Evolutionary conservation across 139 green algal genomes (phyloP).

Genomic region (Chlorella sorokiniana): DNA sequence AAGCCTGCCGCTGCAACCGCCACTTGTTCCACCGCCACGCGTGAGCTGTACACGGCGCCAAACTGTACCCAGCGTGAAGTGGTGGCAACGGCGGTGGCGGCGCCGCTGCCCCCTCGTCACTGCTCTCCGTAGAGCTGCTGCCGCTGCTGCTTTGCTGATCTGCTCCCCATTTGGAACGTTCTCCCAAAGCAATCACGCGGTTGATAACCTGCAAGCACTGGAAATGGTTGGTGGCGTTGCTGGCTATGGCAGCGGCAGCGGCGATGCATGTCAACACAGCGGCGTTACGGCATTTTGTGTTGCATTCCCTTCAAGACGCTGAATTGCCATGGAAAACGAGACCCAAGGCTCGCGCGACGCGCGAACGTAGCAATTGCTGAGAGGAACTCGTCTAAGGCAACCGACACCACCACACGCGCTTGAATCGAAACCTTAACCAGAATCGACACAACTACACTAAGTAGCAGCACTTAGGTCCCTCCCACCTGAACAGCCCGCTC

Average conservation of each 20-base stretch:
- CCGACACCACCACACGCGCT: no score
- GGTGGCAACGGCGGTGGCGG: background rate
- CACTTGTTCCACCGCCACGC: background rate
- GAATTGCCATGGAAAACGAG: no score
- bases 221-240: no score
- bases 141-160: background rate
- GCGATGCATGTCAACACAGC: no score
- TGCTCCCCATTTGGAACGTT: slow-evolving; percentile 12
- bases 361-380: no score
- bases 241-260: background rate
- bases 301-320: no score
- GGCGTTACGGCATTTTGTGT: no score
- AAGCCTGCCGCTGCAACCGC: background rate
- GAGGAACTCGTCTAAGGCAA: no score
- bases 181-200: slow-evolving; percentile 19
- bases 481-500: background rate
- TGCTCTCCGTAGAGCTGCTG: background rate
- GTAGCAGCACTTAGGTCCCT: no score
- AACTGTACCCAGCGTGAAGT: slow-evolving; percentile 44
- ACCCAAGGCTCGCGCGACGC: no score
- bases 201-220: slow-evolving; percentile 37
- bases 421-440: no score
- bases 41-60: background rate
- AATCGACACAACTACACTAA: no score
- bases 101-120: background rate